These are phyloP conservation scores for Suzukiozyma palmioleophila DNA, from an alignment of 1,139 yeast genomes.

Conservation along the genomic window DNA sequence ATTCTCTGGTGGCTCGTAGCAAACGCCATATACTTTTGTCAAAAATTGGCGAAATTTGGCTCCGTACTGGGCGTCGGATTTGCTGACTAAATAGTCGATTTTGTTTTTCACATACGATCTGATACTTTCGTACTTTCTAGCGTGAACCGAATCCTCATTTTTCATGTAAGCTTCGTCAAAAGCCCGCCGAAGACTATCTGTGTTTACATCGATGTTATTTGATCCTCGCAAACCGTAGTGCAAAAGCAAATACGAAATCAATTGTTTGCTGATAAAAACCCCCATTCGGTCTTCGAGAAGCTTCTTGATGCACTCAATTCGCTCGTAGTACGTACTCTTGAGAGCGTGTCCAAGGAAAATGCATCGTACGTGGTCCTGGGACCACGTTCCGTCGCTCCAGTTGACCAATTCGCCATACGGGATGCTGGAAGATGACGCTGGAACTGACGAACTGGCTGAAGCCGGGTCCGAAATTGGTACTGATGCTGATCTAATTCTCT, in stretches of 20 bases:
- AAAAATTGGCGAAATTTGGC: slow-evolving; percentile 15
- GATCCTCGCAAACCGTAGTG: slow-evolving; percentile 15
- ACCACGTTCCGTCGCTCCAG: slow-evolving; percentile 3
- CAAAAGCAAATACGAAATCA: slow-evolving; percentile 13
- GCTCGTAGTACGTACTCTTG: slow-evolving; percentile 1
- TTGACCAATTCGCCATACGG: neutral
- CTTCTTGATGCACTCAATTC: slow-evolving; percentile 2
- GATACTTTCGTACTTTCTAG: slow-evolving; percentile 8
- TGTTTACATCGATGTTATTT: slow-evolving; percentile 8
- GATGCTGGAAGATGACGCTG: neutral
- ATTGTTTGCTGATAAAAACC: slow-evolving; percentile 9
- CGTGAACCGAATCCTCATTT: slow-evolving; percentile 5
- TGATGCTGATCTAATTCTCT: too few species aligned
- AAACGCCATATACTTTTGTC: slow-evolving; percentile 12
- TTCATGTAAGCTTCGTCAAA: slow-evolving; percentile 13
- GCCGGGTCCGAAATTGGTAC: neutral
- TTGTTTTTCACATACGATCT: slow-evolving; percentile 6
- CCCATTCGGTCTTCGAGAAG: slow-evolving; percentile 1
- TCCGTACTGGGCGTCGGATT: slow-evolving; percentile 14
- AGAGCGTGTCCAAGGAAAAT: slow-evolving; percentile 3
- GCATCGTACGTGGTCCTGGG: slow-evolving; percentile 2
- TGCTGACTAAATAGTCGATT: slow-evolving; percentile 6
- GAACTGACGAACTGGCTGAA: neutral
- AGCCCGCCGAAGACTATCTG: slow-evolving; percentile 9
- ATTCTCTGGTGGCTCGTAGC: slow-evolving; percentile 15